Percentiles rank a stretch among this genome's conserved stretches.
Conservation (phyloP, 2,329 filamentous ascomycete species). For the Fusarium xylarioides region DNA sequence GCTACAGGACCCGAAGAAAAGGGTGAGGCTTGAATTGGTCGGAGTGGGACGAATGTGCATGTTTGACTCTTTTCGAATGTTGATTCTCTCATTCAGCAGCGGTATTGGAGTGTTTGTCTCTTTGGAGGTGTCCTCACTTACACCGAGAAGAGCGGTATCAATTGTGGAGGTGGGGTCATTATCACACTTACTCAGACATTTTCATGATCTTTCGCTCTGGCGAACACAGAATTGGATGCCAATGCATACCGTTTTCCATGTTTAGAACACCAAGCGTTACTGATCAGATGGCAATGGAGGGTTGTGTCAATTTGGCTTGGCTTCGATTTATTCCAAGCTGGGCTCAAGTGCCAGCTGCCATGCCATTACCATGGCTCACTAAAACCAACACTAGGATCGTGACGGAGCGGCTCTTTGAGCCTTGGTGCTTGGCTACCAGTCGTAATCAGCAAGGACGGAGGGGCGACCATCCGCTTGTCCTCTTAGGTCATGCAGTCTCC, state of each 20-base stretch:
- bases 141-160: neutral
- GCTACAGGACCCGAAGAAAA: constrained; percentile 11
- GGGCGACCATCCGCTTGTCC: constrained; percentile 32
- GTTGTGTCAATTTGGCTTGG: constrained; percentile 30
- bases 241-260: constrained; percentile 5
- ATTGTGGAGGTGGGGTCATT: constrained; percentile 6
- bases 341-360: neutral
- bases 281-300: constrained; percentile 26
- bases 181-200: neutral
- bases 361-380: neutral
- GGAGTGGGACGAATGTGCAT: constrained; percentile 16
- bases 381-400: constrained; percentile 42
- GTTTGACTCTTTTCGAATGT: constrained; percentile 1
- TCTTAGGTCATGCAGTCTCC: constrained; percentile 35
- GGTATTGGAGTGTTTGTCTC: neutral
- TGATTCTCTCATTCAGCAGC: neutral
- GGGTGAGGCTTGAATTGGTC: neutral
- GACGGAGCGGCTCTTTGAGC: constrained; percentile 42
- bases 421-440: constrained; percentile 30
- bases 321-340: neutral
- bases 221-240: neutral
- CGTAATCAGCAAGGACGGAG: constrained; percentile 28
- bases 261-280: constrained; percentile 11
- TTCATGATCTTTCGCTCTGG: constrained; percentile 5
- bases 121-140: constrained; percentile 3